Base-by-base conservation (phyloP, 2,329 filamentous ascomycete species). In the Didymella pinodella region DNA sequence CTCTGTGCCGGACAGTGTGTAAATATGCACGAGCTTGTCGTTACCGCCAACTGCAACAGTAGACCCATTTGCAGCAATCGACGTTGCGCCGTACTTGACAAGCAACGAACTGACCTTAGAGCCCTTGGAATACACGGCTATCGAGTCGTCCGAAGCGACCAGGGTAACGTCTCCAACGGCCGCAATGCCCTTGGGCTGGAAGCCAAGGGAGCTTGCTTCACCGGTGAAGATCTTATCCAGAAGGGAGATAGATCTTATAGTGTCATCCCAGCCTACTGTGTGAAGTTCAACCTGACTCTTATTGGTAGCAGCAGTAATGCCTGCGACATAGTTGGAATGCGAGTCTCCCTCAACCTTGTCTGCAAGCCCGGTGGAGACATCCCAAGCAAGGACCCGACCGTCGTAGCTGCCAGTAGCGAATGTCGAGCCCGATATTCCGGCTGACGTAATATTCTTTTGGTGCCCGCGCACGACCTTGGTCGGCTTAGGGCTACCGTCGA, bases 231-330 rank as follows among this genome's bases (percentile, higher is more conserved):
- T 91, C 70, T 87, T 89, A 51, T 89, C 86, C 0, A 87, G 84
- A 58, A 90, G 84, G 65, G 96, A 93, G 34, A 96, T 84, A 43
- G 86, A 89, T 62, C 93, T 89, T 34, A 98, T 82, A 0, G 89
- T 92, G 76, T 99, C 95, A 73, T 99, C 95, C 95, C 94, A 99
- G 63, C 89, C 93, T 52, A 94, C 90, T 70, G 89, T 94, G 79
- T 91, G 93, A n/a, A 92, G 86, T 65, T 87, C 73, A 31, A 76
- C 75, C 57, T 77, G 75, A 40, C 63, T 58, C 28, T 66, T 70
- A 14, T 65, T 49, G 4, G 75, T 74, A 8, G 71, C 63, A 0
- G 86, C 80, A 2, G 89, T 82, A 64, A 99, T 89, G 49, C 91
- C 90, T 3, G 88, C 87, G 50, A 98, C 87, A 76, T 96, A 93